phyloP scores from a whole-genome alignment of 2,329 filamentous ascomycete species.

The Davidsoniella neocaledoniae region DNA sequence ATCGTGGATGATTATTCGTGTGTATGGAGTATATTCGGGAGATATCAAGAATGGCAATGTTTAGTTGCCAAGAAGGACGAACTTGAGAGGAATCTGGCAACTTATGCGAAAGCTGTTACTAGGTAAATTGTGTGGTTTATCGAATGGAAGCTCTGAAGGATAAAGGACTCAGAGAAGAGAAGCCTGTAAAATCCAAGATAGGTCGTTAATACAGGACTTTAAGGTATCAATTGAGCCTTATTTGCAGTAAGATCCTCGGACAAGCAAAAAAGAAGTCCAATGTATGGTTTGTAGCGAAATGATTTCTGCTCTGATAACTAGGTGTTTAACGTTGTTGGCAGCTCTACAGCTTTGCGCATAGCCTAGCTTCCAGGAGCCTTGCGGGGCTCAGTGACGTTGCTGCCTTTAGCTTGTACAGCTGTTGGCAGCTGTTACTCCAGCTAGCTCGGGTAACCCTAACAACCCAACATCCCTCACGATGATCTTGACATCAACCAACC shows the following conservation, averaged over 20 bases:
- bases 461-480: too few relatives aligned
- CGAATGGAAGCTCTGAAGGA: neutral
- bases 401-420: neutral
- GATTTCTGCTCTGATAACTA: too few relatives aligned
- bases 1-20: slow-evolving; percentile 21
- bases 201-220: too few relatives aligned
- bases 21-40: neutral
- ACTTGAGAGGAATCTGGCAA: neutral
- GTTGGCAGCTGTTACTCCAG: neutral
- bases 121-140: too few relatives aligned
- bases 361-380: slow-evolving; percentile 5
- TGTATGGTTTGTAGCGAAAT: too few relatives aligned
- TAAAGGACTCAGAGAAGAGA: neutral
- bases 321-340: neutral
- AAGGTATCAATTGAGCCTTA: too few relatives aligned
- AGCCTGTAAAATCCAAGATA: neutral
- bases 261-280: too few relatives aligned
- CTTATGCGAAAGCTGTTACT: neutral
- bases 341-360: neutral
- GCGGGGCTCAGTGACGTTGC: slow-evolving; percentile 6
- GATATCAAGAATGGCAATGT: neutral
- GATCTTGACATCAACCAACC: too few relatives aligned
- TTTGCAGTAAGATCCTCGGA: too few relatives aligned
- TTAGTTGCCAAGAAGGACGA: too few relatives aligned
- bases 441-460: neutral